These are phyloP conservation scores for Populus tomentosa DNA, from an alignment of 441 rosid species.

Conservation along the genomic window DNA sequence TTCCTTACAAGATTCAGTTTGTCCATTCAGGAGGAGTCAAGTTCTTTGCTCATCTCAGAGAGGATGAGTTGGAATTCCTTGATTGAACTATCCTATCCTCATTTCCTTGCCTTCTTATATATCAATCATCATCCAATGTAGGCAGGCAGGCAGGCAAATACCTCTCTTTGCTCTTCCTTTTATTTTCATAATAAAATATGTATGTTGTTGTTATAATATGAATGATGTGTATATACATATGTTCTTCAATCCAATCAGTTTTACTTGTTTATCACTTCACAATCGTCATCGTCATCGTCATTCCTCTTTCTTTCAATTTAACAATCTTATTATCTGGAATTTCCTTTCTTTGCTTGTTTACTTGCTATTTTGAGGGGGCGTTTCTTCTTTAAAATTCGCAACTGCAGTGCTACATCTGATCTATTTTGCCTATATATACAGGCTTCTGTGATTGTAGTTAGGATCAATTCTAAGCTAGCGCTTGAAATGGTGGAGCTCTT, in stretches of 20 bases:
- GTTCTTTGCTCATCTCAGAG: constrained; percentile 84
- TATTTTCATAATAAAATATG: background rate
- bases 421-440: background rate
- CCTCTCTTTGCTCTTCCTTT: background rate
- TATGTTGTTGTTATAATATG: background rate
- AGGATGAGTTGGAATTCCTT: constrained; percentile 75
- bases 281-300: background rate
- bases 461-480: background rate
- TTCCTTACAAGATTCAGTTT: constrained; percentile 79
- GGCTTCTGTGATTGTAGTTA: background rate
- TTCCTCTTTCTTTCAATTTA: background rate
- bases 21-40: constrained; percentile 38
- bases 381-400: background rate
- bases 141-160: background rate
- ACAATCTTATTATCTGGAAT: background rate
- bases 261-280: background rate
- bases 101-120: background rate
- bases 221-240: background rate
- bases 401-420: background rate
- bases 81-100: constrained; percentile 8
- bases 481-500: no score
- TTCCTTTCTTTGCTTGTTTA: background rate
- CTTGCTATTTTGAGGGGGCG: background rate
- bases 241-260: background rate
- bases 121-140: background rate